Percentiles rank a stretch among this genome's conserved stretches.
Conservation (phyloP, 2,329 filamentous ascomycete species). For the Claviceps spartinae region DNA sequence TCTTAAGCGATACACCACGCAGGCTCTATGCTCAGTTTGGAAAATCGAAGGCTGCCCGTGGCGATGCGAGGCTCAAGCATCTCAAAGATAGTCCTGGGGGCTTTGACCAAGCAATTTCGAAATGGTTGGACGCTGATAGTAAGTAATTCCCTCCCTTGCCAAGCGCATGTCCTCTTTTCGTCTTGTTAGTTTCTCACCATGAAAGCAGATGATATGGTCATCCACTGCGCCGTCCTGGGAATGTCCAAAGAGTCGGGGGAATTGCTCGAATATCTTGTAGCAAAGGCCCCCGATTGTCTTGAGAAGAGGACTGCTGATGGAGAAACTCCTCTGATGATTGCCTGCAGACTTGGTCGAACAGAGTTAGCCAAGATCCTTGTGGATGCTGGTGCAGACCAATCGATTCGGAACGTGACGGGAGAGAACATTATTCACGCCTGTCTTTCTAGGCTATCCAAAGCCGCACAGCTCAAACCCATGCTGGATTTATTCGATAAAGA, state of each 20-base stretch:
- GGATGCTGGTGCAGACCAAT: slow-evolving; percentile 55
- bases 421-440: slow-evolving; percentile 58
- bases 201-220: slow-evolving; percentile 40
- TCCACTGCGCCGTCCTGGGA: slow-evolving; percentile 52
- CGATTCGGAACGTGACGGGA: slow-evolving; percentile 42
- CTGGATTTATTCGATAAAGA: slow-evolving; percentile 44
- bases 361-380: slow-evolving; percentile 49
- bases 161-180: not conserved
- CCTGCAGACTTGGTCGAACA: slow-evolving; percentile 41
- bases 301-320: slow-evolving; percentile 45
- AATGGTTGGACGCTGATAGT: slow-evolving; percentile 49
- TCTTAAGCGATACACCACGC: slow-evolving; percentile 56
- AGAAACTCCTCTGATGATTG: slow-evolving; percentile 55
- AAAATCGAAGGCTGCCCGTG: slow-evolving; percentile 40
- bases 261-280: slow-evolving; percentile 53
- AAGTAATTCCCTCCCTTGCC: slow-evolving; percentile 18
- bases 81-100: slow-evolving; percentile 46
- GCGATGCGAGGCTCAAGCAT: slow-evolving; percentile 48
- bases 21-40: slow-evolving; percentile 56
- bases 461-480: slow-evolving; percentile 28
- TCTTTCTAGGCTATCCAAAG: slow-evolving; percentile 18
- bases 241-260: slow-evolving; percentile 28
- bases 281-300: slow-evolving; percentile 45
- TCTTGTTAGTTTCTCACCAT: slow-evolving; percentile 10
- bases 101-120: slow-evolving; percentile 47